Conservation (phyloP, 306 rosid species). For the Gynostemma pentaphyllum region DNA sequence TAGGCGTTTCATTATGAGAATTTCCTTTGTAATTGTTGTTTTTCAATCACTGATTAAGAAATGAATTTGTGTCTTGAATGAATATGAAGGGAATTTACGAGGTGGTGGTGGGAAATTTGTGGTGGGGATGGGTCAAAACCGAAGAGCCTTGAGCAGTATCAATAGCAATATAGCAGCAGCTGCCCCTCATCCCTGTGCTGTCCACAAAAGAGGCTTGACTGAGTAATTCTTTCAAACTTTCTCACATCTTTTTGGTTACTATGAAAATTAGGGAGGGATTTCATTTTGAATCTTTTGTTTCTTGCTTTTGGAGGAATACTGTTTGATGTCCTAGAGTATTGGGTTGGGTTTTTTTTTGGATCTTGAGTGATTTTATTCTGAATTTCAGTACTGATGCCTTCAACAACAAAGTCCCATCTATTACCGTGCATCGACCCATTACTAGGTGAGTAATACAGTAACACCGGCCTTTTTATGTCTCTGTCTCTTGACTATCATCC, state of each 20-base stretch:
- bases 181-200: slow-evolving; percentile 22
- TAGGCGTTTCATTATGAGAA: not conserved
- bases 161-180: slow-evolving; percentile 19
- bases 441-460: slow-evolving; percentile 19
- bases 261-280: not conserved
- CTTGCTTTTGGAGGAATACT: not conserved
- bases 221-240: slow-evolving; percentile 20
- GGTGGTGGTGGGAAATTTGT: slow-evolving; percentile 22
- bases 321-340: not conserved
- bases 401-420: slow-evolving; percentile 12
- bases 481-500: not conserved
- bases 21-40: not conserved
- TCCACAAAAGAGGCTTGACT: slow-evolving; percentile 22
- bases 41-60: not conserved
- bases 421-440: slow-evolving; percentile 24
- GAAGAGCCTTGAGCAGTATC: slow-evolving; percentile 31
- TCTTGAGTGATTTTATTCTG: not conserved
- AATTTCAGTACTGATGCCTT: slow-evolving; percentile 16
- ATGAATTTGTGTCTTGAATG: not conserved
- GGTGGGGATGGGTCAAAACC: slow-evolving; percentile 22
- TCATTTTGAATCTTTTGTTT: not conserved
- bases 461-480: not conserved
- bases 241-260: not conserved
- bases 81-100: slow-evolving; percentile 16
- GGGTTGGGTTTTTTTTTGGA: not conserved